Conservation (phyloP, 805 yeast genomes). For the Kuraishia molischiana region DNA sequence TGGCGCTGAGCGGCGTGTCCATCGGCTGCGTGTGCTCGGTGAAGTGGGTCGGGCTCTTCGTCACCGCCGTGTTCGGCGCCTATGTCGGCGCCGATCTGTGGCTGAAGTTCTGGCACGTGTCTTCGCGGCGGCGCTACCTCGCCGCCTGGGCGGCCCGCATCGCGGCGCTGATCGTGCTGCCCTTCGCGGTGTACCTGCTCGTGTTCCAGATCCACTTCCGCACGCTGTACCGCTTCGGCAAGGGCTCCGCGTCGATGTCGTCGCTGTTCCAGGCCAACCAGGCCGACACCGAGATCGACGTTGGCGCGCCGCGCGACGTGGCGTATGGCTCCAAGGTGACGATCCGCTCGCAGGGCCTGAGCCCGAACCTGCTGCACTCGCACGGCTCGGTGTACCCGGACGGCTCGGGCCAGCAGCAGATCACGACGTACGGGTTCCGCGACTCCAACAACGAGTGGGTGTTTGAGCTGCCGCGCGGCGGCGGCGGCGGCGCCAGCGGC, state of each 20-base stretch:
- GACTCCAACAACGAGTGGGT: conserved; percentile 79
- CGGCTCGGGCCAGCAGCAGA: conserved; percentile 90
- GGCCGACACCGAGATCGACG: conserved; percentile 49
- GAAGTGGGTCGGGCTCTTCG: conserved; percentile 77
- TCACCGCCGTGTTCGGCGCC: conserved; percentile 50
- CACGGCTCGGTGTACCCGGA: conserved; percentile 80
- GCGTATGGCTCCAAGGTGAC: conserved; percentile 49
- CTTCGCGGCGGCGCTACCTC: conserved; percentile 24
- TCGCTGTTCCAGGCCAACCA: conserved; percentile 76
- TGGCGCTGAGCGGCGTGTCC: conserved; percentile 50
- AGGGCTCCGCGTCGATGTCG: conserved; percentile 63
- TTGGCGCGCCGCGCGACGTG: conserved; percentile 60
- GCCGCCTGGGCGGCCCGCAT: conserved; percentile 71
- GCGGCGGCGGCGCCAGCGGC: conserved; percentile 29
- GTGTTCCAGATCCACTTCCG: conserved; percentile 78
- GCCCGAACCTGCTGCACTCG: conserved; percentile 78
- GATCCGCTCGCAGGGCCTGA: conserved; percentile 57
- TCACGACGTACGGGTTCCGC: conserved; percentile 91
- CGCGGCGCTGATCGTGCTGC: conserved; percentile 57
- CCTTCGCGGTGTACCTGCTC: conserved; percentile 55
- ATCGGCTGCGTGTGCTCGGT: conserved; percentile 80
- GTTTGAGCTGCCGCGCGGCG: conserved; percentile 28
- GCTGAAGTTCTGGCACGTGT: conserved; percentile 30
- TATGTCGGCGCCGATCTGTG: conserved; percentile 46
- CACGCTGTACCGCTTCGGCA: conserved; percentile 69